phyloP scores from a whole-genome alignment of 2,329 filamentous ascomycete species.

The Claviceps monticola region DNA sequence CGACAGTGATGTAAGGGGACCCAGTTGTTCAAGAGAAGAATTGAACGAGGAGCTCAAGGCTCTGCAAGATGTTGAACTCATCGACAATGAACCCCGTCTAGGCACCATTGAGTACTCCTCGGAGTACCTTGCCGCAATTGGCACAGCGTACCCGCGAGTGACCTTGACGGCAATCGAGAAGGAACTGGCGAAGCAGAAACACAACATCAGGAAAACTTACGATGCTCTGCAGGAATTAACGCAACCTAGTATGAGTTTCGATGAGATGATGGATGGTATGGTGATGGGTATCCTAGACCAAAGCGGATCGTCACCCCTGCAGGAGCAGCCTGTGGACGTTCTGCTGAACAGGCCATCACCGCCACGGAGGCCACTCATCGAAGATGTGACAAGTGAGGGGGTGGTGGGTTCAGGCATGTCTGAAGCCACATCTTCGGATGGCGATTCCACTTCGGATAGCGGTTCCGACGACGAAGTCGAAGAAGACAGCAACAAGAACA shows the following conservation, averaged over 20 bases:
- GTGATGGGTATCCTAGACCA: conserved; percentile 9
- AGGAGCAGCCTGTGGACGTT: neutral
- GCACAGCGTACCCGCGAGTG: conserved; percentile 29
- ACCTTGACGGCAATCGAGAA: conserved; percentile 21
- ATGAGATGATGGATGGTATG: conserved; percentile 19
- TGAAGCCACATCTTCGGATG: conserved; percentile 5
- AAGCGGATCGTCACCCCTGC: conserved; percentile 1
- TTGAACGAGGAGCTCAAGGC: conserved; percentile 1
- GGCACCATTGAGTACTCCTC: conserved; percentile 11
- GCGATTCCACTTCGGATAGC: neutral
- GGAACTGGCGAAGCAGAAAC: conserved; percentile 19
- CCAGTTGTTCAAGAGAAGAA: conserved; percentile 2
- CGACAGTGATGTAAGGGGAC: conserved; percentile 5
- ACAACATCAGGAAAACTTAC: conserved; percentile 25
- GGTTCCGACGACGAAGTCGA: neutral
- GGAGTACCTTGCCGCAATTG: conserved; percentile 23
- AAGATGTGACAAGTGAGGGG: conserved; percentile 7
- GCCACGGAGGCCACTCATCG: conserved; percentile 15
- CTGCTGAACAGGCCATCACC: neutral
- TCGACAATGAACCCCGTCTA: neutral
- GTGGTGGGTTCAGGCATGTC: conserved; percentile 5
- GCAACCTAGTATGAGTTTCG: conserved; percentile 18
- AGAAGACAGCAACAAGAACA: neutral
- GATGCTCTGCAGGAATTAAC: conserved; percentile 18
- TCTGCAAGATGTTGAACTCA: neutral